These are phyloP conservation scores for Potentilla sterilis DNA, from an alignment of 306 rosid species.

Conservation along the genomic window DNA sequence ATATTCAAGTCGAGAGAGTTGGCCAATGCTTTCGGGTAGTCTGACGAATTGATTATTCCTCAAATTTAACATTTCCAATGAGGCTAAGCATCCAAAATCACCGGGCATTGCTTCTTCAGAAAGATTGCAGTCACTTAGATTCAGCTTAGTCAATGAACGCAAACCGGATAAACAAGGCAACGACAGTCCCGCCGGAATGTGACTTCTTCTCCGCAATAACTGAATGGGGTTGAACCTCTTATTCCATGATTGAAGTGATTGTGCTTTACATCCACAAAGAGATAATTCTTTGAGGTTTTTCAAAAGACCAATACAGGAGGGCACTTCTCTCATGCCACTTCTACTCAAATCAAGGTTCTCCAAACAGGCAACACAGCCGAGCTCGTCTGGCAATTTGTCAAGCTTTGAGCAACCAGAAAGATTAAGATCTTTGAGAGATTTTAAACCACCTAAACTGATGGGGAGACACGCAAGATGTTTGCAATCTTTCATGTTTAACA, in stretches of 20 bases:
- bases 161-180: not conserved
- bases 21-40: not conserved
- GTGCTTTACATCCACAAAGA: not conserved
- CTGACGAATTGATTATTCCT: not conserved
- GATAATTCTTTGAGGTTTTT: not conserved
- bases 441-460: not conserved
- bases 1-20: not conserved
- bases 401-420: not conserved
- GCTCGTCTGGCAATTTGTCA: not conserved
- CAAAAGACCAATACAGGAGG: not conserved
- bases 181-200: not conserved
- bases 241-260: not conserved
- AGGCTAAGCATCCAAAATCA: not conserved
- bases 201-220: not conserved
- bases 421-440: not conserved
- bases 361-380: not conserved
- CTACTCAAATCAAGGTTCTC: not conserved
- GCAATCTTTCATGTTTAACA: too few species aligned
- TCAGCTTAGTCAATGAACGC: not conserved
- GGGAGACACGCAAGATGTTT: not conserved
- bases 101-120: not conserved
- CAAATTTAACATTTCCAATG: rapidly evolving
- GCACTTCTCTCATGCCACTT: not conserved
- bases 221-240: not conserved
- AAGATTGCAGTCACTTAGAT: not conserved